A percentile compares a stretch with the other conserved stretches of the same genome.
These are phyloP conservation scores for Phlyctochytrium planicorne DNA, from an alignment of 192 early-diverging fungal genomes.

Conservation along the genomic window DNA sequence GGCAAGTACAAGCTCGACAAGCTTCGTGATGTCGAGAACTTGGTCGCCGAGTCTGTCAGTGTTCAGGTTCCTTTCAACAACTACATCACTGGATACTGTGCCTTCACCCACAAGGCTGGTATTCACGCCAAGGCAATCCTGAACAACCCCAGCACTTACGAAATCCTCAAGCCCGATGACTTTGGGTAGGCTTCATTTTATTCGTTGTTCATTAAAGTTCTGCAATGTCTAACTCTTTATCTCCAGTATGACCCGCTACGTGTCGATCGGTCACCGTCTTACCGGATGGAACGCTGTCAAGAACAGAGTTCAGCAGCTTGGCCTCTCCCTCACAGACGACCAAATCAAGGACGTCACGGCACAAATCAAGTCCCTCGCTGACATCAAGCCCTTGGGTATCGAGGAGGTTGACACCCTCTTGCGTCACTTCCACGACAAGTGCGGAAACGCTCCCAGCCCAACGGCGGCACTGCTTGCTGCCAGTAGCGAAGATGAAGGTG, in stretches of 20 bases:
- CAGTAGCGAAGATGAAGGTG: background rate
- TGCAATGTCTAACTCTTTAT: background rate
- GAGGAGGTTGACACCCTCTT: slow-evolving; percentile 91
- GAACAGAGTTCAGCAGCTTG: slow-evolving; percentile 93
- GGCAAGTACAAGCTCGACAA: slow-evolving; percentile 90
- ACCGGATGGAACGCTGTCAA: slow-evolving; percentile 99
- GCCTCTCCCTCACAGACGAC: slow-evolving; percentile 77
- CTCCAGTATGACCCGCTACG: slow-evolving; percentile 86
- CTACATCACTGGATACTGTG: slow-evolving; percentile 98
- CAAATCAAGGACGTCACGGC: slow-evolving; percentile 89
- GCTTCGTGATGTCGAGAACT: slow-evolving; percentile 94
- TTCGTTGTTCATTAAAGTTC: background rate
- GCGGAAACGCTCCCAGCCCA: slow-evolving; percentile 10
- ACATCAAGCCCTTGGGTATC: slow-evolving; percentile 87
- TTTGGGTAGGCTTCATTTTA: slow-evolving; percentile 66
- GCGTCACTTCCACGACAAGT: slow-evolving; percentile 65
- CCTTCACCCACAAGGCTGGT: slow-evolving; percentile 99
- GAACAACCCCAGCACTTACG: slow-evolving; percentile 98
- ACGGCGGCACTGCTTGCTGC: background rate
- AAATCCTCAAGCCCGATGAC: slow-evolving; percentile 97
- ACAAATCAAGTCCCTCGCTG: slow-evolving; percentile 94
- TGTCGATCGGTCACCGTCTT: slow-evolving; percentile 93
- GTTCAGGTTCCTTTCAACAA: slow-evolving; percentile 99
- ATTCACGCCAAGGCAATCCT: slow-evolving; percentile 99
- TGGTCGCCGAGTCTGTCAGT: slow-evolving; percentile 92